Evolutionary conservation across 176 grass and related monocot species (phyloP).

Genomic region (Carex scoparia): DNA sequence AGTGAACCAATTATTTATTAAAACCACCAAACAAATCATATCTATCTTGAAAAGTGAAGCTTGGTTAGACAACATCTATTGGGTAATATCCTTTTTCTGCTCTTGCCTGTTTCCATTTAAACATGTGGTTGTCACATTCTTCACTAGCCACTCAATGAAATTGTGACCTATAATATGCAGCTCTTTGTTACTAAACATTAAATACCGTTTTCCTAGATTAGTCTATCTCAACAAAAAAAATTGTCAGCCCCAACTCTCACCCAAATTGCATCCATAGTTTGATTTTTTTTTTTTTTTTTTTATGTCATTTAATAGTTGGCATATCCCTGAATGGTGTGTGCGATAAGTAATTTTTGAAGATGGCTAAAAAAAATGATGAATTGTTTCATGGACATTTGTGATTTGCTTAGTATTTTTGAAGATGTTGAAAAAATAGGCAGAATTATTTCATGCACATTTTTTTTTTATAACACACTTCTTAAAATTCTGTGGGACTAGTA

Average conservation of each 20-base stretch:
- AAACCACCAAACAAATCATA: not conserved
- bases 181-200: not conserved
- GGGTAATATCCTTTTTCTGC: slow-evolving; percentile 33
- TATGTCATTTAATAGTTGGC: not conserved
- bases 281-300: not conserved
- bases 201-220: not conserved
- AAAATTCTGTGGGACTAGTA: not conserved
- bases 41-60: slow-evolving; percentile 6
- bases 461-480: not conserved
- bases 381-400: not conserved
- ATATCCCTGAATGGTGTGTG: not conserved
- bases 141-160: not conserved
- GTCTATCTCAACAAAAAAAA: not conserved
- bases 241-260: not conserved
- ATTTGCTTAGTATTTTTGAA: not conserved
- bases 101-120: slow-evolving; percentile 25
- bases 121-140: slow-evolving; percentile 16
- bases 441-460: not conserved
- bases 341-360: not conserved
- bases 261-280: not conserved
- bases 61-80: slow-evolving; percentile 2
- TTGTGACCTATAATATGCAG: not conserved
- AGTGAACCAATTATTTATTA: not conserved
- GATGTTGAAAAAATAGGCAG: not conserved
- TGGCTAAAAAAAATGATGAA: not conserved